Conservation (phyloP, 768 basidiomycete genomes). For the Gloeostereum incarnatum region DNA sequence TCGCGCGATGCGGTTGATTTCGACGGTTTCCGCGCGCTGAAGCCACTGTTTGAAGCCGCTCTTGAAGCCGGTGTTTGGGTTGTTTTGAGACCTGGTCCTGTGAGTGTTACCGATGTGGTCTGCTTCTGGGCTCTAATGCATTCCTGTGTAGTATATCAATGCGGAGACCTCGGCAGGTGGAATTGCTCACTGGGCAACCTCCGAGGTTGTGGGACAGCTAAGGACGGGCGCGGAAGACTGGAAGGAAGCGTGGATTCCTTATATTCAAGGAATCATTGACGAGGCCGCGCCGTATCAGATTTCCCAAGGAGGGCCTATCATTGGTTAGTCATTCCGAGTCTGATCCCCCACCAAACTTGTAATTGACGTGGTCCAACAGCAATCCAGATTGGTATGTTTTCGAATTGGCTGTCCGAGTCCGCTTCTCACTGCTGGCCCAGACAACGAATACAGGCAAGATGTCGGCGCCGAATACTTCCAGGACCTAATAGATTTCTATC, state of each 20-base stretch:
- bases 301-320: slow-evolving; percentile 63
- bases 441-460: slow-evolving; percentile 68
- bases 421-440: slow-evolving; percentile 22
- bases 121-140: neutral
- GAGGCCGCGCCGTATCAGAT: slow-evolving; percentile 60
- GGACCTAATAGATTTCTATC: slow-evolving; percentile 49
- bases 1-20: slow-evolving; percentile 70
- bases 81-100: slow-evolving; percentile 67
- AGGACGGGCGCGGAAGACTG: slow-evolving; percentile 73
- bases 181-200: slow-evolving; percentile 60
- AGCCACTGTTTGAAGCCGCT: slow-evolving; percentile 69
- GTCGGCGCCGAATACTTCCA: slow-evolving; percentile 47
- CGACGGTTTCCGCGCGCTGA: slow-evolving; percentile 54
- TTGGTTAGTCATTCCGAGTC: slow-evolving; percentile 32
- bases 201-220: slow-evolving; percentile 51
- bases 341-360: neutral
- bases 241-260: slow-evolving; percentile 60
- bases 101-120: slow-evolving; percentile 2
- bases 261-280: slow-evolving; percentile 57
- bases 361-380: slow-evolving; percentile 11
- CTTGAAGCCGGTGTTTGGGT: slow-evolving; percentile 69
- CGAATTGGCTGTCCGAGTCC: slow-evolving; percentile 2
- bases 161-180: slow-evolving; percentile 79
- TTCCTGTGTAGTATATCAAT: slow-evolving; percentile 49
- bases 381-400: slow-evolving; percentile 21